Evolutionary conservation across 371 early-diverging fungal species (phyloP).

Genomic region (Rhizopus sp.): DNA sequence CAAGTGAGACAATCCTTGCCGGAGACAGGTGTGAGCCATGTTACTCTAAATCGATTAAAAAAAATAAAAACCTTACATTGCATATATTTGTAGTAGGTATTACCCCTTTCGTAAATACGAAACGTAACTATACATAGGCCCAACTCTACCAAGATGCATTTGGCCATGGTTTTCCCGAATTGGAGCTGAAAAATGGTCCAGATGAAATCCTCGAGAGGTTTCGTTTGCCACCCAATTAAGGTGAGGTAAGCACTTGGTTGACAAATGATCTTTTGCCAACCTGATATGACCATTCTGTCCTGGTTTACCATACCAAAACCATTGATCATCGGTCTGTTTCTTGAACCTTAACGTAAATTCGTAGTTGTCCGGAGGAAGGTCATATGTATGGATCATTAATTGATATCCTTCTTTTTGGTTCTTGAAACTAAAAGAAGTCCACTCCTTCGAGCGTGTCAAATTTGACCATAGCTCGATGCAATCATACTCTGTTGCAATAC

Average conservation of each 20-base stretch:
- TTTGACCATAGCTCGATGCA: constrained; percentile 24
- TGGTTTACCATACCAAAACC: constrained; percentile 22
- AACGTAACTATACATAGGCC: constrained; percentile 9
- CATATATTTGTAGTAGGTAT: neutral
- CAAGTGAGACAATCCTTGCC: constrained; percentile 2
- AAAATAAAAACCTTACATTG: neutral
- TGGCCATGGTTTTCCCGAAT: neutral
- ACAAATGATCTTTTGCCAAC: constrained; percentile 1
- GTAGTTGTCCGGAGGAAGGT: constrained; percentile 3
- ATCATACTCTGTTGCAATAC: too few relatives aligned
- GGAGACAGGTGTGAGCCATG: constrained; percentile 25
- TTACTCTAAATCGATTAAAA: constrained; percentile 5
- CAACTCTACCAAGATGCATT: constrained; percentile 5
- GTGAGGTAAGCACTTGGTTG: constrained; percentile 1
- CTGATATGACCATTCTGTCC: constrained; percentile 12
- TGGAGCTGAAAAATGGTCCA: constrained; percentile 1
- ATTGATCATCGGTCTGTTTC: neutral
- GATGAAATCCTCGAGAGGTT: neutral
- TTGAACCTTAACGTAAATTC: constrained; percentile 19
- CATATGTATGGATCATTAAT: neutral
- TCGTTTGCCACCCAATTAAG: constrained; percentile 10
- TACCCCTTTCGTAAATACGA: constrained; percentile 22
- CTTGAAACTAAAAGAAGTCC: constrained; percentile 13
- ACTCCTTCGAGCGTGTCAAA: constrained; percentile 4
- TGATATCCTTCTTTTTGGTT: neutral